These are phyloP conservation scores for Onygenales sp. DNA, from an alignment of 2,329 filamentous ascomycete species.

Conservation along the genomic window DNA sequence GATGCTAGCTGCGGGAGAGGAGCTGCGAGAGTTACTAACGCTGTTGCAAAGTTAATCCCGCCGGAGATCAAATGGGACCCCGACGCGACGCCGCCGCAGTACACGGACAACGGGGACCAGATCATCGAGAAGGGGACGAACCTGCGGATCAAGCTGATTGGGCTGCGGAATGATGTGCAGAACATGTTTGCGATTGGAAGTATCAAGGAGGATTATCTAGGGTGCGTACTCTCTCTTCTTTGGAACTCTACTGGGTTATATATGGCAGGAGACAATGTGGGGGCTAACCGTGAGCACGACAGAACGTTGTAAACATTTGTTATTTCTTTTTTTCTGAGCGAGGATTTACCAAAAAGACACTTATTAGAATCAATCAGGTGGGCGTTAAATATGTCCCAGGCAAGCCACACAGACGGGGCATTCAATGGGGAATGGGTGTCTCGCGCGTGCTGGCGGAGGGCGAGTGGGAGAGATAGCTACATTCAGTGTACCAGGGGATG, in stretches of 20 bases:
- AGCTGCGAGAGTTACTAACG: background rate
- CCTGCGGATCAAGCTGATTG: conserved; percentile 87
- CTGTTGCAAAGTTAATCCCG: conserved; percentile 65
- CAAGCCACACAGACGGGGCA: too few relatives aligned
- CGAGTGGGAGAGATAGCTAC: too few relatives aligned
- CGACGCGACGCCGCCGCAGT: conserved; percentile 92
- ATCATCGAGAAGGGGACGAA: conserved; percentile 91
- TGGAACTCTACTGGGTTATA: too few relatives aligned
- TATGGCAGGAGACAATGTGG: too few relatives aligned
- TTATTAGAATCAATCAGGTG: too few relatives aligned
- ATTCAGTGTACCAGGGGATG: background rate
- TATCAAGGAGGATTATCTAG: conserved; percentile 66
- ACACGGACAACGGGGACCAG: conserved; percentile 88
- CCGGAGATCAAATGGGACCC: conserved; percentile 88
- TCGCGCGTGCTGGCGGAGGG: too few relatives aligned
- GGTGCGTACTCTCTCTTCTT: conserved; percentile 23
- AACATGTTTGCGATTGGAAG: conserved; percentile 96
- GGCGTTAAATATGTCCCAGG: too few relatives aligned
- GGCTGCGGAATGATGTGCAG: conserved; percentile 84
- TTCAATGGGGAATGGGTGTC: too few relatives aligned
- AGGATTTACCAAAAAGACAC: too few relatives aligned
- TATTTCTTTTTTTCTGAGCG: too few relatives aligned
- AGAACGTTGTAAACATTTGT: too few relatives aligned
- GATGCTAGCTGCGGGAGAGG: background rate
- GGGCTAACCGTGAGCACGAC: too few relatives aligned